Base-by-base conservation (phyloP, 257 asterid species). In the Linderniella brevidens region DNA sequence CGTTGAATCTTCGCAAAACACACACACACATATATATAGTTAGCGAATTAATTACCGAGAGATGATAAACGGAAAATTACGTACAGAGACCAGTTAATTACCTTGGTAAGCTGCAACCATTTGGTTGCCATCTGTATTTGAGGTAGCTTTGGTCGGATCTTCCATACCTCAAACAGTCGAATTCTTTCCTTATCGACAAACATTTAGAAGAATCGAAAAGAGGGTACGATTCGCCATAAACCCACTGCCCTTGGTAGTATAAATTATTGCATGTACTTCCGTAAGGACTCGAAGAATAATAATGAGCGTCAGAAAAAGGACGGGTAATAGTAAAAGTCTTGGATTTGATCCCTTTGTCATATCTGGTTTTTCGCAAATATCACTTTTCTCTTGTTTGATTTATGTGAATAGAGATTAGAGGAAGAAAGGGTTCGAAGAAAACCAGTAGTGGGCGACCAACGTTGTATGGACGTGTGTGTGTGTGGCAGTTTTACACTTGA, bases 211-310 rank as follows among this genome's bases (percentile, higher is more conserved):
- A 74, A 59, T 74, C 58, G 57, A 63, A 74, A 11, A 79, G 67
- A n/a, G 94, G 92, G 64, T 69, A 82, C 0, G 92, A 59, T 5
- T 69, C 58, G 13, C 79, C 94, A 12, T 54, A 46, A 8, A 74
- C 67, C 94, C 92, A 82, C 13, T 65, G 50, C 11, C 94, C 93
- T 52, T 72, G 65, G 18, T 67, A 81, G n/a, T n/a, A n/a, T n/a
- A n/a, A n/a, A n/a, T n/a, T n/a, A n/a, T n/a, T n/a, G n/a, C n/a
- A n/a, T n/a, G n/a, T n/a, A n/a, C n/a, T n/a, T n/a, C n/a, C n/a
- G n/a, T n/a, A n/a, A n/a, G n/a, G n/a, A n/a, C n/a, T n/a, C n/a
- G n/a, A n/a, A n/a, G n/a, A n/a, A n/a, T n/a, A n/a, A n/a, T n/a
- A n/a, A n/a, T n/a, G n/a, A n/a, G n/a, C n/a, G n/a, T n/a, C n/a